Conservation (phyloP, 495 filamentous ascomycete species). For the Xylaria flabelliformis region DNA sequence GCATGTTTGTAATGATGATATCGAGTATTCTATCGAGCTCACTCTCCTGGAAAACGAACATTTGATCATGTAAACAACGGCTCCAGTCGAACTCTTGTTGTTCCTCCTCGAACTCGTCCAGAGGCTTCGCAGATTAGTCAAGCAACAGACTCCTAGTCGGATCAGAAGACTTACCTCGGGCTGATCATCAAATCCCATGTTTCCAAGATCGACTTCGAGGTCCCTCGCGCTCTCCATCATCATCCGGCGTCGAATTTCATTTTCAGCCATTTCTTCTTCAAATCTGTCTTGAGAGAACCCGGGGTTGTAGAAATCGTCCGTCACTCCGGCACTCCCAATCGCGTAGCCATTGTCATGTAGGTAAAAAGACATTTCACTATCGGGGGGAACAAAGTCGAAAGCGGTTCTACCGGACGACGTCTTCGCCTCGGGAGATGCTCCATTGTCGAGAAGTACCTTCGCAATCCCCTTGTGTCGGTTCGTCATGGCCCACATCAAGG, state of each 20-base stretch:
- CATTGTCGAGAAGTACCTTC: conserved; percentile 88
- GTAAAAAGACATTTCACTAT: conserved; percentile 96
- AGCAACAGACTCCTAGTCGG: not conserved
- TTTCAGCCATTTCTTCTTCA: conserved; percentile 97
- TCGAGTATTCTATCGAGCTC: conserved; percentile 90
- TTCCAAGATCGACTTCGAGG: conserved; percentile 94
- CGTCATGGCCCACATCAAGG: conserved; percentile 99
- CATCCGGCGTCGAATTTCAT: conserved; percentile 93
- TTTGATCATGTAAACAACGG: conserved; percentile 93
- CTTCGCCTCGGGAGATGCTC: conserved; percentile 93
- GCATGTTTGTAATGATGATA: conserved; percentile 98
- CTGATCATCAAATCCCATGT: conserved; percentile 93
- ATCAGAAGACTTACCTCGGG: conserved; percentile 71
- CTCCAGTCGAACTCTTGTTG: conserved; percentile 98
- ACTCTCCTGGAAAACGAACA: conserved; percentile 98
- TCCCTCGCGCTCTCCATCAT: conserved; percentile 99
- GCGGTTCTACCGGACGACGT: conserved; percentile 94
- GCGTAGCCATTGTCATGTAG: conserved; percentile 91
- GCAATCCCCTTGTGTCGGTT: conserved; percentile 96
- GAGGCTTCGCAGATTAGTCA: conserved; percentile 57
- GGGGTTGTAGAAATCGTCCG: conserved; percentile 92
- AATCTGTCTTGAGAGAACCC: conserved; percentile 93
- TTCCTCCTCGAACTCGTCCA: conserved; percentile 86
- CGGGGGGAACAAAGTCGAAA: conserved; percentile 91
- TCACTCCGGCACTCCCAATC: conserved; percentile 85